Evolutionary conservation across 352 stramenopile species (phyloP).

Genomic region (Phytophthora tubulina): DNA sequence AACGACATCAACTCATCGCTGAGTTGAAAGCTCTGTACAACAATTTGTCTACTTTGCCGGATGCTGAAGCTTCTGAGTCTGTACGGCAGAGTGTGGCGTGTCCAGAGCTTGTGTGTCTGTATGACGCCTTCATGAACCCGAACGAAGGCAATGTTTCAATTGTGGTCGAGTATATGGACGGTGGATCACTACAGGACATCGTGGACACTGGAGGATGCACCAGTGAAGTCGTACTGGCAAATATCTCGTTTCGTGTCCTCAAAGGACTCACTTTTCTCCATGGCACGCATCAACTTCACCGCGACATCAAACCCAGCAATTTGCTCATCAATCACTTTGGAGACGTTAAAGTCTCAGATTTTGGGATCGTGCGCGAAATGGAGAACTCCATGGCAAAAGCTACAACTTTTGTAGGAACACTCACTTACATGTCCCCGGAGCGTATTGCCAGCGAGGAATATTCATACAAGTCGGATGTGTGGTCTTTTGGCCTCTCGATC

Average conservation of each 20-base stretch:
- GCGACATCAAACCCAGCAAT: slow-evolving; percentile 96
- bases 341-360: slow-evolving; percentile 92
- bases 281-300: slow-evolving; percentile 90
- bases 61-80: slow-evolving; percentile 47
- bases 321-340: slow-evolving; percentile 94
- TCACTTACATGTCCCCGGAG: slow-evolving; percentile 95
- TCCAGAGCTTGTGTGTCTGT: slow-evolving; percentile 91
- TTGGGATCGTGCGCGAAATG: slow-evolving; percentile 88
- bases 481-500: slow-evolving; percentile 88
- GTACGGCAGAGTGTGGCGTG: slow-evolving; percentile 62
- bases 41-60: slow-evolving; percentile 80
- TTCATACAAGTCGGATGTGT: slow-evolving; percentile 90
- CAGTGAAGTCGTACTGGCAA: slow-evolving; percentile 89
- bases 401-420: slow-evolving; percentile 93
- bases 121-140: slow-evolving; percentile 95
- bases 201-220: slow-evolving; percentile 90
- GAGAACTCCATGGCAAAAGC: slow-evolving; percentile 89
- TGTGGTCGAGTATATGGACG: slow-evolving; percentile 97
- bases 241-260: slow-evolving; percentile 90
- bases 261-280: slow-evolving; percentile 93
- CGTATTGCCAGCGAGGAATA: slow-evolving; percentile 92
- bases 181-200: slow-evolving; percentile 94
- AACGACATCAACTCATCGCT: slow-evolving; percentile 87
- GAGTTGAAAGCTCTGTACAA: slow-evolving; percentile 90
- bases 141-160: slow-evolving; percentile 93